Evolutionary conservation across 2,329 filamentous ascomycete species (phyloP), one percentile per base, ranked within the genome.

Genomic region (Trichophyton equinum): DNA sequence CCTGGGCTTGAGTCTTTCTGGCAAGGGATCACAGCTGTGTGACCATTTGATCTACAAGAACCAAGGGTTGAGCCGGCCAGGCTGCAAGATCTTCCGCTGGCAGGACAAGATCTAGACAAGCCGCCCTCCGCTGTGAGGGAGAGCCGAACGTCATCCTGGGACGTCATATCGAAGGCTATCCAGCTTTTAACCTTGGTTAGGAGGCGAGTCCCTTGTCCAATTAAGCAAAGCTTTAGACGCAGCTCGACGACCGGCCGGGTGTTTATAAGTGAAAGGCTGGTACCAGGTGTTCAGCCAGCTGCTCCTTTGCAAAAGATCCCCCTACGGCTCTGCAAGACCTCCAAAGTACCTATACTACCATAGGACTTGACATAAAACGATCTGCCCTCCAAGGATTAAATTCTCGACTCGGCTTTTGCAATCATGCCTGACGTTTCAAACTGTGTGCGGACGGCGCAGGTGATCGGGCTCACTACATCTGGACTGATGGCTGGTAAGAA

Each of bases 391-490:
- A 44, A 44, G 40, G 40, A 44, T 44, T 20, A n/a, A 44, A 44
- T 44, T 18, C 40, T 18, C 40, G n/a, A 25, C 18, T 47, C 44
- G 44, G 22, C 40, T 20, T 25, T 18, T 33, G 22, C n/a, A 27
- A 53, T 7, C 49, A 57, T 57, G 55, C 38, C 57, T 22, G 18
- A 47, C 57, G 57, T 59, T 46, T 46, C 57, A 20, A 59, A n/a
- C 40, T 44, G 40, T 30, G 57, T 63, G 53, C 44, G 60, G 27
- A 61, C 62, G 18, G 61, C 62, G 40, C 62, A 64, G 58, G 62
- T 61, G 22, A 40, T 64, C 13, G 62, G 62, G 25, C 56, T 64
- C 27, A 64, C 62, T 8, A 47, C 62, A 33, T 62, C 60, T 30
- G 62, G 60, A 36, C 22, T 62, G n/a, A 56, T 62, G 11, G 58